Percentiles rank a stretch among this genome's conserved stretches.
Conservation (phyloP, 1,284 basidiomycete species). For the Coniferiporia sulphurascens region DNA sequence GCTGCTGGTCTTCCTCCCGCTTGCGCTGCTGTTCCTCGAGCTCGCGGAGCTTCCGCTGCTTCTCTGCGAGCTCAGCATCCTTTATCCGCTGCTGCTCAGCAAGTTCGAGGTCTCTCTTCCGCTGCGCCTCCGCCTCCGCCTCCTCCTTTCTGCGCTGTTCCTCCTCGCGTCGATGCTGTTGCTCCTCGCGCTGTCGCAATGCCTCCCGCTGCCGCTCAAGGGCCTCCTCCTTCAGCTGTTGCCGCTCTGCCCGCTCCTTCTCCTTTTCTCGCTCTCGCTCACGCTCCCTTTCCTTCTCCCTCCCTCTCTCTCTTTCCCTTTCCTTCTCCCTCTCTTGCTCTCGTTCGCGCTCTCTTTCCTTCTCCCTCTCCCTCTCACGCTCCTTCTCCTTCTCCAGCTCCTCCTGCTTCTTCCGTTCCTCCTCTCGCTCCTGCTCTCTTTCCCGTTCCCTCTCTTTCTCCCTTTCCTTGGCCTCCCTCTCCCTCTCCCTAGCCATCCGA, state of each 20-base stretch:
- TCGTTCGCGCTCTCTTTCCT: neutral
- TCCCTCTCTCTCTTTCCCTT: neutral
- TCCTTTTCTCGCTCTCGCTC: neutral
- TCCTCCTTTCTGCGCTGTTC: neutral
- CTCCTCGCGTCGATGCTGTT: conserved; percentile 5
- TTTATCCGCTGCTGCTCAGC: neutral
- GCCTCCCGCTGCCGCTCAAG: conserved; percentile 3
- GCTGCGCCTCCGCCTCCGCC: conserved; percentile 1
- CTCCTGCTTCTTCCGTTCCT: neutral
- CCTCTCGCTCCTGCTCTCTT: neutral
- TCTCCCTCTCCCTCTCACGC: neutral
- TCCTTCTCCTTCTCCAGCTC: neutral
- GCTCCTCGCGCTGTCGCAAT: neutral
- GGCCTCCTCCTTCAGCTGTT: neutral
- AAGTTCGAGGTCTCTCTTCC: neutral
- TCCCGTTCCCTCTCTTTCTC: neutral
- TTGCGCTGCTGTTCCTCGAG: conserved; percentile 3
- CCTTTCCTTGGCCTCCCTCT: neutral
- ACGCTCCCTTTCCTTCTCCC: neutral
- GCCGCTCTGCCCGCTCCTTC: neutral
- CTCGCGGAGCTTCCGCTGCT: neutral
- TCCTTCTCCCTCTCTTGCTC: neutral
- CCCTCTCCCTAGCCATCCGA: conserved; percentile 2
- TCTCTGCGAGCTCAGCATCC: conserved; percentile 7
- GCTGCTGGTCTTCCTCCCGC: neutral